A percentile compares a stretch with the other conserved stretches of the same genome.
These are phyloP conservation scores for Zostera marina DNA, from an alignment of 116 monocot genomes.

Conservation along the genomic window DNA sequence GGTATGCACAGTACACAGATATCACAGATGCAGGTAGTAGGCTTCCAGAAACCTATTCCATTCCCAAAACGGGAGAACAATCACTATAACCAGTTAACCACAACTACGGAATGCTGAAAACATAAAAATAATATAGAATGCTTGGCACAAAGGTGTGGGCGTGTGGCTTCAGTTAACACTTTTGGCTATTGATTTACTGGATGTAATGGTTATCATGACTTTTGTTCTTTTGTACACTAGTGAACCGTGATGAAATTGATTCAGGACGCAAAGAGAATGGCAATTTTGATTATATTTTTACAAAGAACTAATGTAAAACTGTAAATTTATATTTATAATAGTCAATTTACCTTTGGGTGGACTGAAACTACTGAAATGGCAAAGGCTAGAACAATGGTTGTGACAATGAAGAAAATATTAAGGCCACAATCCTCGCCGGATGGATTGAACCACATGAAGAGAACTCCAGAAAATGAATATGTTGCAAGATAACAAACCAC, in stretches of 20 bases:
- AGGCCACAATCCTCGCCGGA: conserved; percentile 82
- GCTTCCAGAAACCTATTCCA: conserved; percentile 67
- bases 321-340: neutral
- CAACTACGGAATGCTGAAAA: too few relatives aligned
- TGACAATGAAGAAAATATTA: conserved; percentile 83
- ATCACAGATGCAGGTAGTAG: conserved; percentile 80
- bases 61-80: neutral
- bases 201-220: too few relatives aligned
- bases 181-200: too few relatives aligned
- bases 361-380: conserved; percentile 63
- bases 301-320: too few relatives aligned
- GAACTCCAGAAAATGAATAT: conserved; percentile 57
- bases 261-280: too few relatives aligned
- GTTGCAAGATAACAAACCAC: conserved; percentile 65
- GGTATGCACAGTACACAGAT: conserved; percentile 69
- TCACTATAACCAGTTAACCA: neutral
- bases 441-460: conserved; percentile 91
- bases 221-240: too few relatives aligned
- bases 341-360: conserved; percentile 54
- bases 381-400: conserved; percentile 81
- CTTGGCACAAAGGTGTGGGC: too few relatives aligned
- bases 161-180: too few relatives aligned
- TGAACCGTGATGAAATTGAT: too few relatives aligned
- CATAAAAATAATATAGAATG: too few relatives aligned
- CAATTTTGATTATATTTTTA: too few relatives aligned